A percentile compares a stretch with the other conserved stretches of the same genome.
Evolutionary conservation across 1,284 basidiomycete species (phyloP).

Genomic region (Cutaneotrichosporon spelunceum): DNA sequence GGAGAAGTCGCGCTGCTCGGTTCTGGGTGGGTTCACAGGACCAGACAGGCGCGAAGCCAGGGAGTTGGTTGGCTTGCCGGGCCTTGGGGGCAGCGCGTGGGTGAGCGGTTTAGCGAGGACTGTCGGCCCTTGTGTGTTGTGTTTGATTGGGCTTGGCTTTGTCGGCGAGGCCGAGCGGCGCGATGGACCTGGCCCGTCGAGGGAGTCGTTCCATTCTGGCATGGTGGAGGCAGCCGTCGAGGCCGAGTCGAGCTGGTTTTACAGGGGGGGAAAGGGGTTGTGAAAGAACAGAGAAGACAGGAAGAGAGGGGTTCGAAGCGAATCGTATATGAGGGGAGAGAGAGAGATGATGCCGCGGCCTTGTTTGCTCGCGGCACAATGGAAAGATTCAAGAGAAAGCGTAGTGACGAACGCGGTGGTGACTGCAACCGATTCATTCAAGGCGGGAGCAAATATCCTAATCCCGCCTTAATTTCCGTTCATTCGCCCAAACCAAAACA

Average conservation of each 20-base stretch:
- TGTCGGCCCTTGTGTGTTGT: not conserved
- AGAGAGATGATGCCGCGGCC: not conserved
- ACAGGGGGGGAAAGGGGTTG: not conserved
- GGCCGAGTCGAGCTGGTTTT: not conserved
- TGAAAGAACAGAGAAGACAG: not conserved
- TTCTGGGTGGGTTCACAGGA: not conserved
- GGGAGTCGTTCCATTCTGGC: not conserved
- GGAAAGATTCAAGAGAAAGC: not conserved
- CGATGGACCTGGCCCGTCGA: not conserved
- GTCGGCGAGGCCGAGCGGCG: constrained; percentile 1
- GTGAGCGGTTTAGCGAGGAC: constrained; percentile 3
- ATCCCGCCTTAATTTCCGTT: not conserved
- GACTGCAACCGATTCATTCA: not conserved
- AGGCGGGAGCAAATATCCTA: too few relatives aligned
- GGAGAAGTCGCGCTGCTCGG: not conserved
- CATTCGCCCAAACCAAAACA: not conserved
- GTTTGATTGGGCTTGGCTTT: not conserved
- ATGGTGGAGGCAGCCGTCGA: not conserved
- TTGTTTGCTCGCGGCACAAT: constrained; percentile 1
- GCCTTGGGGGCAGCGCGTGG: constrained; percentile 12
- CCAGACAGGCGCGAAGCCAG: not conserved
- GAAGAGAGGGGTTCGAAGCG: not conserved
- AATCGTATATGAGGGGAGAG: not conserved
- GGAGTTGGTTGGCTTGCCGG: not conserved
- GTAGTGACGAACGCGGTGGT: not conserved